Evolutionary conservation across 352 stramenopile genomes (phyloP).

Genomic region (Phytophthora hibernalis): DNA sequence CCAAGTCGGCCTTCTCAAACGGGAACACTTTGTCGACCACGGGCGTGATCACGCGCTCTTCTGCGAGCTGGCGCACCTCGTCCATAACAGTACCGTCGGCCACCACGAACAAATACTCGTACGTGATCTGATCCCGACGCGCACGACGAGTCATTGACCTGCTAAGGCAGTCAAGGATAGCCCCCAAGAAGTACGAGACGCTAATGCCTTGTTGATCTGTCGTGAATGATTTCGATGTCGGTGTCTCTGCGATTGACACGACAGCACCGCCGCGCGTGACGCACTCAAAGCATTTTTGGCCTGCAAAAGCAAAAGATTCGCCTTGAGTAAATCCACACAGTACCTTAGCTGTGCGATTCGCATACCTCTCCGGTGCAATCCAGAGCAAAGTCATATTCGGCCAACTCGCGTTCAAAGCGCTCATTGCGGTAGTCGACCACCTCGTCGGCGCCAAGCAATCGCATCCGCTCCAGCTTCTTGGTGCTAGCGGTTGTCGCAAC

Average conservation of each 20-base stretch:
- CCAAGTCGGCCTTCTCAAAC: conserved; percentile 69
- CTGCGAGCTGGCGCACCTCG: conserved; percentile 58
- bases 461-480: conserved; percentile 71
- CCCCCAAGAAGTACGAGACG: conserved; percentile 54
- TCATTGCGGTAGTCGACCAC: conserved; percentile 78
- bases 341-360: background rate
- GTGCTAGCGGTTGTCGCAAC: conserved; percentile 76
- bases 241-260: conserved; percentile 69
- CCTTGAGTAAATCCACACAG: background rate
- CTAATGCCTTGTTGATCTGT: conserved; percentile 40
- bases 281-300: conserved; percentile 70
- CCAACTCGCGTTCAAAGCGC: conserved; percentile 68
- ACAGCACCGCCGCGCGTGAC: conserved; percentile 61
- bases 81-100: conserved; percentile 52
- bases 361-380: conserved; percentile 80
- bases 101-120: conserved; percentile 63
- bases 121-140: conserved; percentile 53
- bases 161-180: conserved; percentile 70
- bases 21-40: conserved; percentile 77
- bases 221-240: conserved; percentile 46
- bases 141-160: conserved; percentile 62
- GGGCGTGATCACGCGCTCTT: conserved; percentile 50
- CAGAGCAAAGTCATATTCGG: conserved; percentile 80
- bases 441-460: conserved; percentile 69
- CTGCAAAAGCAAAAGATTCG: conserved; percentile 29